These are phyloP conservation scores for Berkeleyomyces rouxiae DNA, from an alignment of 2,329 filamentous ascomycete genomes.

Conservation along the genomic window DNA sequence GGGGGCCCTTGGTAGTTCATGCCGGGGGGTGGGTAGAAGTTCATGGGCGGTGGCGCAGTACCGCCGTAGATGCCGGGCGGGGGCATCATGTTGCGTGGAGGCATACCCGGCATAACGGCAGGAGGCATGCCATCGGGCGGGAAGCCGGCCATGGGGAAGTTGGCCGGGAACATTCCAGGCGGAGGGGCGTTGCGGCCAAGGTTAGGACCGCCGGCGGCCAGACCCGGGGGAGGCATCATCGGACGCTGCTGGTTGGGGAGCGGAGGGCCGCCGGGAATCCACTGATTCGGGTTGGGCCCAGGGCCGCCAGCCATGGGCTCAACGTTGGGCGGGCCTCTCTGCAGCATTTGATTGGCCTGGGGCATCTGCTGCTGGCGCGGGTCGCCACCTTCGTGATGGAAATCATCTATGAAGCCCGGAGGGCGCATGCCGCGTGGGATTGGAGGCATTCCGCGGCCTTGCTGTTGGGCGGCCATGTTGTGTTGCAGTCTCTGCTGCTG, in stretches of 20 bases:
- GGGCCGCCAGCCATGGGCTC: constrained; percentile 31
- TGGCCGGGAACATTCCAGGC: constrained; percentile 45
- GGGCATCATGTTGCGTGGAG: constrained; percentile 37
- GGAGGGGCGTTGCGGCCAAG: constrained; percentile 31
- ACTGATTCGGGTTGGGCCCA: constrained; percentile 27
- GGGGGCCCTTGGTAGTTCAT: constrained; percentile 33
- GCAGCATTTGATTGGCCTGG: constrained; percentile 48
- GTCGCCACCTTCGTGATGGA: constrained; percentile 33
- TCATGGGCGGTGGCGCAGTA: constrained; percentile 25
- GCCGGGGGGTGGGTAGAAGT: constrained; percentile 37
- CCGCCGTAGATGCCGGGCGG: constrained; percentile 42
- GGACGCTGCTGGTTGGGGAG: constrained; percentile 20
- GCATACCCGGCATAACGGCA: constrained; percentile 32
- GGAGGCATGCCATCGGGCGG: constrained; percentile 23
- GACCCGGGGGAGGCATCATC: constrained; percentile 46
- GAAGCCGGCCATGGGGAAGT: constrained; percentile 34
- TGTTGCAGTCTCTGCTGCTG: constrained; percentile 23
- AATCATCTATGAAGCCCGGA: constrained; percentile 39
- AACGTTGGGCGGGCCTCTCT: constrained; percentile 44
- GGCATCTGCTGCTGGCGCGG: constrained; percentile 27
- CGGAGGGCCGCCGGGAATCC: constrained; percentile 30
- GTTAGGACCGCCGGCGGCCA: constrained; percentile 21
- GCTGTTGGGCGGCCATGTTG: constrained; percentile 11
- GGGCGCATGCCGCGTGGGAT: constrained; percentile 26
- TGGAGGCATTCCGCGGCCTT: constrained; percentile 6